phyloP scores from a whole-genome alignment of 495 filamentous ascomycete genomes.

The Massariosphaeria phaeospora region DNA sequence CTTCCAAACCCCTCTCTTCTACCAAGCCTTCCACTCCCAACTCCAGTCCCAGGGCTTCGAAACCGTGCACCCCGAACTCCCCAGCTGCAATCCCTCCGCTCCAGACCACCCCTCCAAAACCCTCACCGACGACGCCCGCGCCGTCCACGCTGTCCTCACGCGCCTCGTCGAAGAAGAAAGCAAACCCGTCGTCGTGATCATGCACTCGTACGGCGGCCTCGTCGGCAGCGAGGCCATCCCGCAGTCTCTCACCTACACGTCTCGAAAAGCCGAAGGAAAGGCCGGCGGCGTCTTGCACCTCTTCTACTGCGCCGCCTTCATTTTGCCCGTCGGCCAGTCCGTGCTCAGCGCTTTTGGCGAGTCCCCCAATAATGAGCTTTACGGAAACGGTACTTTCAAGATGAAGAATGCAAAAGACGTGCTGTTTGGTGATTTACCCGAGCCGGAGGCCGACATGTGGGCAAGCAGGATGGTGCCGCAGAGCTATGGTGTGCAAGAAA shows the following conservation, averaged over 20 bases:
- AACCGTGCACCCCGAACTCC: slow-evolving; percentile 29
- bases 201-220: slow-evolving; percentile 27
- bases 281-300: slow-evolving; percentile 13
- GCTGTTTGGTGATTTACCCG: slow-evolving; percentile 29
- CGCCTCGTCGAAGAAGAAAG: not conserved
- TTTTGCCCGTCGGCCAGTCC: slow-evolving; percentile 5
- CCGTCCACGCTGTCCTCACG: not conserved
- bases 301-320: slow-evolving; percentile 14
- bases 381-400: slow-evolving; percentile 18
- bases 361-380: slow-evolving; percentile 25
- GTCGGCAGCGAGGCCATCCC: slow-evolving; percentile 14
- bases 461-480: slow-evolving; percentile 24
- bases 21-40: slow-evolving; percentile 16
- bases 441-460: slow-evolving; percentile 23
- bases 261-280: not conserved
- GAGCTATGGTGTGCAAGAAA: slow-evolving; percentile 30
- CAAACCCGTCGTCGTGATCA: slow-evolving; percentile 11
- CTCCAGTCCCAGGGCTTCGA: slow-evolving; percentile 19
- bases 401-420: slow-evolving; percentile 8
- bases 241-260: not conserved
- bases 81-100: slow-evolving; percentile 27
- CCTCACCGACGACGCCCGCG: slow-evolving; percentile 8
- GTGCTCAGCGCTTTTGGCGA: slow-evolving; percentile 27
- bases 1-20: slow-evolving; percentile 39
- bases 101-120: not conserved